Conservation (phyloP, 352 stramenopile genomes). For the Phytophthora boehmeriae region DNA sequence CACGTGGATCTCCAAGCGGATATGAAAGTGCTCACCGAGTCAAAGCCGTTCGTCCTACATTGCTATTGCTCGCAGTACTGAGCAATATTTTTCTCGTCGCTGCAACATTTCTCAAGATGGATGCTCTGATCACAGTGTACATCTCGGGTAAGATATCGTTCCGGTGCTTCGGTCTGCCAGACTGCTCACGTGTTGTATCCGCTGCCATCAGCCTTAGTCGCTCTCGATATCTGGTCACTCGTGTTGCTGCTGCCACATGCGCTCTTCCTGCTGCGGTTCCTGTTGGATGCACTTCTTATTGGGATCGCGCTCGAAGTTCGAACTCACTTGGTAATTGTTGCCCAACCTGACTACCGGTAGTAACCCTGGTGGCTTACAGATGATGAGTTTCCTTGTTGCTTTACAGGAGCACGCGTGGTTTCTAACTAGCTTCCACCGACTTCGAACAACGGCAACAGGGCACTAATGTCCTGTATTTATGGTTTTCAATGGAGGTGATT, state of each 20-base stretch:
- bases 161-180: neutral
- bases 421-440: slow-evolving; percentile 65
- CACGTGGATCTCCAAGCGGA: slow-evolving; percentile 34
- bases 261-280: slow-evolving; percentile 63
- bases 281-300: slow-evolving; percentile 59
- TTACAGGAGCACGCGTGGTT: slow-evolving; percentile 65
- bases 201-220: slow-evolving; percentile 29
- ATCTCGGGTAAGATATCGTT: slow-evolving; percentile 38
- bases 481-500: too few species aligned
- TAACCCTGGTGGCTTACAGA: slow-evolving; percentile 5
- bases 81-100: slow-evolving; percentile 40
- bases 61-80: slow-evolving; percentile 39
- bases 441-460: slow-evolving; percentile 19
- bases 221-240: slow-evolving; percentile 45
- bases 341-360: too few species aligned
- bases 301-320: slow-evolving; percentile 44
- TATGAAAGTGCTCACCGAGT: slow-evolving; percentile 36
- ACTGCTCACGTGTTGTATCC: neutral
- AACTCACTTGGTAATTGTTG: slow-evolving; percentile 45
- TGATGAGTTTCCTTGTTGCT: neutral
- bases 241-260: slow-evolving; percentile 56
- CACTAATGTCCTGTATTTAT: too few species aligned
- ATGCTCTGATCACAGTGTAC: slow-evolving; percentile 50
- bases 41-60: slow-evolving; percentile 25
- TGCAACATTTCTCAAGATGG: slow-evolving; percentile 24